Conservation (phyloP, 192 early-diverging fungal species). For the Entomortierella parvispora region DNA sequence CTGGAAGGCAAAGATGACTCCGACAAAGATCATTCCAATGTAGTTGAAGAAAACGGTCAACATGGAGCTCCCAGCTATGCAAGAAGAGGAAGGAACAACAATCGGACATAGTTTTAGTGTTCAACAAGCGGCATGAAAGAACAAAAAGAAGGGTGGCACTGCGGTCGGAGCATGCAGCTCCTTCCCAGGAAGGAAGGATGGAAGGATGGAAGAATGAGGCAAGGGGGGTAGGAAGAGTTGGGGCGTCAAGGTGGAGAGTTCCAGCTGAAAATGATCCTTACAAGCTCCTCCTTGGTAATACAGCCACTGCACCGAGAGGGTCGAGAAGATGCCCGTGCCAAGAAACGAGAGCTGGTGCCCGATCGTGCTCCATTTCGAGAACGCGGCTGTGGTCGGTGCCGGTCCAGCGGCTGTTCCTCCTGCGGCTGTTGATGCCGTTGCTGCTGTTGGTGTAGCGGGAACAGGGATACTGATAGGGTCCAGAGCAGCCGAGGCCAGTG, state of each 20-base stretch:
- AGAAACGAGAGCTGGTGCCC: constrained; percentile 61
- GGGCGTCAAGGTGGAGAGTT: neutral
- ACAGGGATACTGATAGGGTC: constrained; percentile 10
- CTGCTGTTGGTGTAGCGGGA: neutral
- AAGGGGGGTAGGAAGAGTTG: neutral
- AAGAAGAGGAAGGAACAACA: constrained; percentile 14
- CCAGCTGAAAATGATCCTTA: constrained; percentile 34
- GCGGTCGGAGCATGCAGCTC: no score
- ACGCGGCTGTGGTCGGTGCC: neutral
- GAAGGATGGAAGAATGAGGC: no score
- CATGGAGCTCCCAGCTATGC: constrained; percentile 39
- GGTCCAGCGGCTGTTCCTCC: neutral
- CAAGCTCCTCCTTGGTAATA: constrained; percentile 69
- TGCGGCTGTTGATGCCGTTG: constrained; percentile 3
- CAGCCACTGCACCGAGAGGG: constrained; percentile 64
- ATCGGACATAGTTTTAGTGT: no score
- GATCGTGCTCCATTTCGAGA: constrained; percentile 52
- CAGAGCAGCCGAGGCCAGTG: neutral
- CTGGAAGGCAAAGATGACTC: constrained; percentile 31
- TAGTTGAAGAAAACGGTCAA: constrained; percentile 48
- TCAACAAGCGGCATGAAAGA: no score
- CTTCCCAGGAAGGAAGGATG: no score
- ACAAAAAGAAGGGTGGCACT: no score
- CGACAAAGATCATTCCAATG: constrained; percentile 43
- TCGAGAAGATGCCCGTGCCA: constrained; percentile 60